Evolutionary conservation across 345 rosid genomes (phyloP).

Genomic region (Brassica rapa): DNA sequence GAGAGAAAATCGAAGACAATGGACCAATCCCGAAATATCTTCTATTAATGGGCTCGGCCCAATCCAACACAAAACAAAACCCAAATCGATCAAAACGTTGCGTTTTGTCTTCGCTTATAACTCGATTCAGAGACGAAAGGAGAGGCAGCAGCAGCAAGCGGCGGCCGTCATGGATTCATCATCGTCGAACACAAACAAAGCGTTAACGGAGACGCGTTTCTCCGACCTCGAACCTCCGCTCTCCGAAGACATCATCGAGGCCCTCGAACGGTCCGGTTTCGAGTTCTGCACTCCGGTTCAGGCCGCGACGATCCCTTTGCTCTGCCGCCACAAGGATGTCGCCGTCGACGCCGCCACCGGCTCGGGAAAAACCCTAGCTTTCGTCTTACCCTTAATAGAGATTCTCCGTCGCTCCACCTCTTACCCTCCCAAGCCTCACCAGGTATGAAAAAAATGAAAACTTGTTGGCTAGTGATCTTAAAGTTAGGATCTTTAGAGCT

Average conservation of each 20-base stretch:
- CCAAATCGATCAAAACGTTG: slow-evolving; percentile 9
- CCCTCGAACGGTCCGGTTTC: slow-evolving; percentile 56
- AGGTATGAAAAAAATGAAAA: slow-evolving; percentile 44
- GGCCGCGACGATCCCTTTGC: slow-evolving; percentile 80
- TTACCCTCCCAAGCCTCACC: slow-evolving; percentile 67
- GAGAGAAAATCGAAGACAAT: no score
- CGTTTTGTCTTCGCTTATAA: background rate
- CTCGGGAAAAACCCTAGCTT: slow-evolving; percentile 91
- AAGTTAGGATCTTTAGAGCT: background rate
- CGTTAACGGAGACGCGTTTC: slow-evolving; percentile 71
- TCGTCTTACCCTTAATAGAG: slow-evolving; percentile 75
- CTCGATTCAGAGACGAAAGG: background rate
- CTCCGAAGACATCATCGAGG: slow-evolving; percentile 61
- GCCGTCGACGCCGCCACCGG: slow-evolving; percentile 97
- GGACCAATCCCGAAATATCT: no score
- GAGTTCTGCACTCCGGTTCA: slow-evolving; percentile 96
- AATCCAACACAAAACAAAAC: slow-evolving; percentile 22
- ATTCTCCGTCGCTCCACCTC: slow-evolving; percentile 67
- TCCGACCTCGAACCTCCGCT: slow-evolving; percentile 76
- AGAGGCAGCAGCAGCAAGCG: slow-evolving; percentile 5
- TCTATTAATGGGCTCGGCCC: background rate
- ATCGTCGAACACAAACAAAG: slow-evolving; percentile 52
- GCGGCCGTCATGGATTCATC: slow-evolving; percentile 41
- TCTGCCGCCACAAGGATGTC: slow-evolving; percentile 86
- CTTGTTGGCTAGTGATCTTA: background rate